Conservation (phyloP, 2,329 filamentous ascomycete genomes). For the Cladophialophora carrionii region DNA sequence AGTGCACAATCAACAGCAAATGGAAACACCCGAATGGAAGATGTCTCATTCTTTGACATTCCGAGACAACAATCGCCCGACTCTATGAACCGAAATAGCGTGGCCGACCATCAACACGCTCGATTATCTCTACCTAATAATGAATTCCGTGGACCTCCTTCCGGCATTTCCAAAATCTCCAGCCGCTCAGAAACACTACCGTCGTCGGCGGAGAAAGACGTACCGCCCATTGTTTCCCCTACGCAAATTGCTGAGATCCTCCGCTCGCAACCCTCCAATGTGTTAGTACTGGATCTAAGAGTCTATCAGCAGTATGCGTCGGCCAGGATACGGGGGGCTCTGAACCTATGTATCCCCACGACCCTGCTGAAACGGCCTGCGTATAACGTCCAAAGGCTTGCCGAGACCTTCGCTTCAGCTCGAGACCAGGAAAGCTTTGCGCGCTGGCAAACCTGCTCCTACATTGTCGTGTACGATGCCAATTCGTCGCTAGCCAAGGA, state of each 20-base stretch:
- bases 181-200: slow-evolving; percentile 60
- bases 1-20: slow-evolving; percentile 20
- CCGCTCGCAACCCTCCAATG: slow-evolving; percentile 53
- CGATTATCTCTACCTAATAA: slow-evolving; percentile 60
- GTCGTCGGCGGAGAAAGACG: slow-evolving; percentile 49
- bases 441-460: slow-evolving; percentile 71
- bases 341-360: slow-evolving; percentile 94
- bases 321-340: slow-evolving; percentile 74
- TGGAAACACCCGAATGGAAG: slow-evolving; percentile 24
- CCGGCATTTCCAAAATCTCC: slow-evolving; percentile 12
- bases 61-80: slow-evolving; percentile 56
- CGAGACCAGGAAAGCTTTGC: slow-evolving; percentile 72
- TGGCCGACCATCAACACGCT: slow-evolving; percentile 53
- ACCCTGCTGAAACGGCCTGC: slow-evolving; percentile 88
- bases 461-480: slow-evolving; percentile 86
- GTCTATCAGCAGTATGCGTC: slow-evolving; percentile 80
- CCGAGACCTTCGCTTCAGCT: slow-evolving; percentile 79
- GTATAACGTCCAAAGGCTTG: slow-evolving; percentile 84
- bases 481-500: slow-evolving; percentile 78
- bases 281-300: slow-evolving; percentile 81
- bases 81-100: slow-evolving; percentile 45
- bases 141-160: slow-evolving; percentile 48
- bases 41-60: slow-evolving; percentile 46
- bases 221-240: slow-evolving; percentile 58
- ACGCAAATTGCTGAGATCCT: slow-evolving; percentile 62